phyloP scores from a whole-genome alignment of 495 filamentous ascomycete genomes.

The Articulospora tetracladia region DNA sequence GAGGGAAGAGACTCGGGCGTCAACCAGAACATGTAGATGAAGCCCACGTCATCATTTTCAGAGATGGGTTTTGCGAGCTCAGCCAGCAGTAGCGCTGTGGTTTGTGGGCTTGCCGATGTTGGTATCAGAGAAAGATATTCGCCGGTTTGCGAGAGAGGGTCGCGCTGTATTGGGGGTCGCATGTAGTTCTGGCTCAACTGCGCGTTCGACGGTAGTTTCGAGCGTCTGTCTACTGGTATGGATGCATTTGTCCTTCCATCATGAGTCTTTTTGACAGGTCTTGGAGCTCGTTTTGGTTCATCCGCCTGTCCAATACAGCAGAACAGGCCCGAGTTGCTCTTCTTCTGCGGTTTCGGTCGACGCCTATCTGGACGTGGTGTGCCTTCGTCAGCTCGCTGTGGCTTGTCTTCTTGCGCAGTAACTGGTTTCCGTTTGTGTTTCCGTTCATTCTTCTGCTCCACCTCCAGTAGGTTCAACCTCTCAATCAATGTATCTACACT shows the following conservation, averaged over 20 bases:
- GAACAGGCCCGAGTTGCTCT: constrained; percentile 15
- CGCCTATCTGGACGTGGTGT: constrained; percentile 6
- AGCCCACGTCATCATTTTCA: constrained; percentile 75
- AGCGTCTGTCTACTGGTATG: constrained; percentile 7
- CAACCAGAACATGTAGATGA: constrained; percentile 98
- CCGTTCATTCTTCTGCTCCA: constrained; percentile 18
- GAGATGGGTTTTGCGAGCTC: constrained; percentile 85
- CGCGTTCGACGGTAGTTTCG: neutral
- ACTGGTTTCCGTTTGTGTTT: constrained; percentile 9
- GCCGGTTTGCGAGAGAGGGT: constrained; percentile 39
- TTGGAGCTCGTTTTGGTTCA: constrained; percentile 12
- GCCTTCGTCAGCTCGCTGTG: neutral
- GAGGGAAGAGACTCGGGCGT: constrained; percentile 50
- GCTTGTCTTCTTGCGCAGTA: constrained; percentile 6
- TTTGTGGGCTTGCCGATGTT: constrained; percentile 53
- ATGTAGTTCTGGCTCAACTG: neutral
- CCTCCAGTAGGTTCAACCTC: constrained; percentile 62
- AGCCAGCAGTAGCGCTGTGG: constrained; percentile 58
- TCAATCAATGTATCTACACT: constrained; percentile 84
- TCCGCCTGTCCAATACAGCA: constrained; percentile 26
- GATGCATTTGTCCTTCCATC: constrained; percentile 3
- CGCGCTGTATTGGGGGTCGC: constrained; percentile 17
- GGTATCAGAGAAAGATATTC: constrained; percentile 69
- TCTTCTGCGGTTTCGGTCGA: constrained; percentile 5
- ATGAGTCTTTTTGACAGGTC: constrained; percentile 14